Evolutionary conservation across 1,284 basidiomycete genomes (phyloP), one percentile per base, ranked within the genome.

Genomic region (Sporisorium scitamineum): DNA sequence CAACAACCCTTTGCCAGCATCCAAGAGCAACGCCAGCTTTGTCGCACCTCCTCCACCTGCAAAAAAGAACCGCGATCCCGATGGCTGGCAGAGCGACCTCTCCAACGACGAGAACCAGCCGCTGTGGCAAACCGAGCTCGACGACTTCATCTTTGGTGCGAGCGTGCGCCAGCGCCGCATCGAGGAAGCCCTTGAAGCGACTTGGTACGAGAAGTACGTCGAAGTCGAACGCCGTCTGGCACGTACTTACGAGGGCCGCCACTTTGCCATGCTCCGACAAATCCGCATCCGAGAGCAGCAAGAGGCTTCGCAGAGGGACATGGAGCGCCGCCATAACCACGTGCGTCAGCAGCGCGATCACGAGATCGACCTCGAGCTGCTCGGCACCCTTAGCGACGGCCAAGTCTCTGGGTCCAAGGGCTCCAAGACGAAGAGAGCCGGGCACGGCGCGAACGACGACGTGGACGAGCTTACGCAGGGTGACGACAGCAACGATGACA

Each of bases 11-110:
- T 42, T 77, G 48, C 75, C 75, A 26, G 67, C 75, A 1, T 70
- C 60, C 57, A 73, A 70, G 60, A 61, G 61, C 58, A 63, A 62
- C 37, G 39, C 70, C 16, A 65, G 54, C 59, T 77, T 77, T 29
- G 67, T 70, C 20, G 75, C 75, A 6, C 75, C 75, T 20, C 75
- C 75, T 10, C 75, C 75, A 1, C 75, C 75, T 20, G 58, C 70
- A 32, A 77, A 70, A 67, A 68, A 70, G 54, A 61, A 62, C 29
- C 59, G 70, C 37, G 75, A 77, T 44, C 66, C 75, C 14, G 75
- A 77, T 51, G 75, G 75, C 24, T 83, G 81, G 79, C 80, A 84
- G 56, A 82, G 82, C 54, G 83, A 84, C 27, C 61, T 84, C 22
- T 78, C 76, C 13, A 74, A 80, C 20, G 76, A 82, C 14, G 83